These are phyloP conservation scores for Ceratobasidium sp. DNA, from an alignment of 1,284 basidiomycete genomes.

Conservation along the genomic window DNA sequence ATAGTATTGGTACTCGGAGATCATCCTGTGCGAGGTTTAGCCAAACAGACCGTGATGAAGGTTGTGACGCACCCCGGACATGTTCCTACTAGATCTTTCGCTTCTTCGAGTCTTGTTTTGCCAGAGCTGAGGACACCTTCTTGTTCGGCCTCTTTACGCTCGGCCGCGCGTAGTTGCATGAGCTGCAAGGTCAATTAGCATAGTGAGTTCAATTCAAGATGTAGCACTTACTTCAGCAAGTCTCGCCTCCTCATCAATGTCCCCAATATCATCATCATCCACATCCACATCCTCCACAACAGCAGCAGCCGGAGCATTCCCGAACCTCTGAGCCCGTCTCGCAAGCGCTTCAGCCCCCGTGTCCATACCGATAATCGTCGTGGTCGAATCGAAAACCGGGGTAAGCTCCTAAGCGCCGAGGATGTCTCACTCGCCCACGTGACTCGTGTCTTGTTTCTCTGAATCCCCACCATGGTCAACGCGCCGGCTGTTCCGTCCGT, in stretches of 20 bases:
- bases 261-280: not conserved
- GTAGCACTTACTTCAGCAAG: constrained; percentile 12
- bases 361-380: constrained; percentile 43
- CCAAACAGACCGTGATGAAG: not conserved
- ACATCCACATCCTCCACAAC: no score
- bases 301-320: constrained; percentile 2
- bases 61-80: constrained; percentile 31
- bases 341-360: constrained; percentile 30
- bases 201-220: not conserved
- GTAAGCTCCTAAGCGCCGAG: no score
- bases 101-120: constrained; percentile 36
- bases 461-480: constrained; percentile 5
- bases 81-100: constrained; percentile 39
- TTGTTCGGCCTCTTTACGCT: constrained; percentile 36
- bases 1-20: constrained; percentile 43
- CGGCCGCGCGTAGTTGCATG: constrained; percentile 29
- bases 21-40: constrained; percentile 27
- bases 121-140: constrained; percentile 26
- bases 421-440: not conserved
- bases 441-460: not conserved
- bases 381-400: not conserved
- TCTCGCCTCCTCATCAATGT: constrained; percentile 35
- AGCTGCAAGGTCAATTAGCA: constrained; percentile 18
- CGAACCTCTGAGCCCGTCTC: constrained; percentile 39
- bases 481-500: constrained; percentile 17